Evolutionary conservation across 495 filamentous ascomycete species (phyloP), one percentile per base, ranked within the genome.

Genomic region (Aspergillus bridgeri): DNA sequence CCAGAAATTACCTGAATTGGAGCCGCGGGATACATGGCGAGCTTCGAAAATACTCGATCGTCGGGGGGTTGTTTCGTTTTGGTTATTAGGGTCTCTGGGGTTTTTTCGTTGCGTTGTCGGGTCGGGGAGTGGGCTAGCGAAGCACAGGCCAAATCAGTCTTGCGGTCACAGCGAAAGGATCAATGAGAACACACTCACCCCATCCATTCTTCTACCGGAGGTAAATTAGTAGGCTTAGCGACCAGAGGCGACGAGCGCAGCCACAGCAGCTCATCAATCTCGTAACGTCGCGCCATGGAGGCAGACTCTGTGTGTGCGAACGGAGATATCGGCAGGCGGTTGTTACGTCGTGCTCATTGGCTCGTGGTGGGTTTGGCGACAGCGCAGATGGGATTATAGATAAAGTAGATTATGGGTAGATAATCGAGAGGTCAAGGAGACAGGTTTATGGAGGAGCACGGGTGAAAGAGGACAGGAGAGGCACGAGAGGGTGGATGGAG

Each of bases 181-280:
- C 19, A 19, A 42, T 6, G 18, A 45, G 49, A 24, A 50, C 15
- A 18, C 4, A 46, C 86, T 68, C 82, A 96, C 91, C 93, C 92
- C 91, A 98, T 96, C 94, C 94, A 99, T 80, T 98, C 92, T 77
- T 96, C 92, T 56, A 89, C 84, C 22, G 92, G 88, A 23, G 94
- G 94, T 44, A 99, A 81, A 51, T 79, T 80, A 48, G 84, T 71
- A 33, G 94, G 94, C 66, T 93, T 96, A 56, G 81, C 74, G 64
- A 91, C 91, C 63, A 96, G 81, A 49, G 92, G 92, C 53, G 94
- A 99, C 46, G 86, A 72, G 69, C 86, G 85, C 60, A 99, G 81
- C 67, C 72, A 74, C 60, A 90, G 76, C 59, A 98, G 83, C 78
- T 92, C 85, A 50, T 92, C 88, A 69, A 83, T 80, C 55, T 86